Evolutionary conservation across 306 rosid genomes (phyloP), one percentile per base, ranked within the genome.

Genomic region (Benincasa hispida): DNA sequence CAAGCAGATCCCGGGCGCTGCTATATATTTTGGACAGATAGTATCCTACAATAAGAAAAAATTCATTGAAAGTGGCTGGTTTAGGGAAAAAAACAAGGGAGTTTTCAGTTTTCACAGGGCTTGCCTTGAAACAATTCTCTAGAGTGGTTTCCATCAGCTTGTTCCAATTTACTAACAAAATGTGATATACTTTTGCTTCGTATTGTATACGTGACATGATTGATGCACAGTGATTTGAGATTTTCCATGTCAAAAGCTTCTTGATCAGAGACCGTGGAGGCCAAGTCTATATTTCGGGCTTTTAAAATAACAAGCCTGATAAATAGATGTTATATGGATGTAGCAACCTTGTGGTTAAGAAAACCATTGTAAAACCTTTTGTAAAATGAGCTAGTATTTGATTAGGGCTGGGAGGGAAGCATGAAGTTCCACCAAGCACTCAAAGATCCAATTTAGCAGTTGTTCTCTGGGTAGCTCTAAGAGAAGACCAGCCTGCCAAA

Each of bases 381-480:
- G 18, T 42, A 13, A n/a, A 27, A 67, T 67, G 48, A 37, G 18
- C 86, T 90, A 94, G 86, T 84, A 94, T 81, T 90, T 94, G 77
- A 91, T 84, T 19, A 94, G 88, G 69, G 96, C 84, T 10, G 98
- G 91, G 75, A 94, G 87, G 60, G 92, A 93, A 83, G 98, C 91
- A 87, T 94, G 91, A 73, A 94, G 93, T 84, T 90, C 97, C 57
- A 91, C 85, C 84, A 94, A 82, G 87, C 98, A 94, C 75, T 91
- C 96, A 75, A 94, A 94, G 77, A 87, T 84, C 98, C 98, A 94
- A 80, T 88, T 87, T 39, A 91, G 87, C 72, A 94, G 95, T 80
- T 94, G 98, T 70, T 90, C 98, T 79, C 86, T 94, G 6, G 97
- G 98, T 55, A 94, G 87, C 91, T 94, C 98, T 55, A 94, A 82